Percentiles rank a stretch among this genome's conserved stretches.
Conservation (phyloP, 371 early-diverging fungal species). For the Quaeritorhiza haematococci region DNA sequence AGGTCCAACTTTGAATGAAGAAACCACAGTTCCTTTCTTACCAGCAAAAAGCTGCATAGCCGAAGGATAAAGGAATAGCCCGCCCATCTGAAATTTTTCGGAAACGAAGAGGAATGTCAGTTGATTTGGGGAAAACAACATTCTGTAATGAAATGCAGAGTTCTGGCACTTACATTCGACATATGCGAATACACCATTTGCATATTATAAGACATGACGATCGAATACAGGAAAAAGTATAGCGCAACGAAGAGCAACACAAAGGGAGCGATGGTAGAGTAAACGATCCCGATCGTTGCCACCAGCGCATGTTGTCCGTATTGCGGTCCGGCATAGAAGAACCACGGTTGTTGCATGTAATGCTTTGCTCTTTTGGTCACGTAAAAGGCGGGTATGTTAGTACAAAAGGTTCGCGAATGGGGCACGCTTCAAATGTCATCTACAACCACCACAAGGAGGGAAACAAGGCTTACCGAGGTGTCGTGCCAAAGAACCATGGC, state of each 20-base stretch:
- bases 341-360: too few relatives aligned
- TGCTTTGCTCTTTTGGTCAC: constrained; percentile 32
- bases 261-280: constrained; percentile 75
- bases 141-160: background rate
- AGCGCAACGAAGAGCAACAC: constrained; percentile 69
- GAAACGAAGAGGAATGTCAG: too few relatives aligned
- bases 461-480: too few relatives aligned
- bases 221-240: constrained; percentile 67
- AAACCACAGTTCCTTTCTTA: too few relatives aligned
- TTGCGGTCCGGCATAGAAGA: constrained; percentile 37
- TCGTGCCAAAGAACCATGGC: constrained; percentile 57
- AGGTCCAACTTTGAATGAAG: too few relatives aligned
- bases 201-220: constrained; percentile 71
- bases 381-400: constrained; percentile 51
- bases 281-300: constrained; percentile 71
- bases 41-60: background rate
- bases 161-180: background rate
- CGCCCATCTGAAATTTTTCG: too few relatives aligned
- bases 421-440: too few relatives aligned
- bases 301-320: constrained; percentile 64
- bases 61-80: background rate
- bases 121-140: background rate
- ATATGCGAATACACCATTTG: constrained; percentile 6
- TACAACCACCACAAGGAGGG: too few relatives aligned
- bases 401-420: too few relatives aligned